Conservation (phyloP, 805 yeast species). For the Candida peoriensis region DNA sequence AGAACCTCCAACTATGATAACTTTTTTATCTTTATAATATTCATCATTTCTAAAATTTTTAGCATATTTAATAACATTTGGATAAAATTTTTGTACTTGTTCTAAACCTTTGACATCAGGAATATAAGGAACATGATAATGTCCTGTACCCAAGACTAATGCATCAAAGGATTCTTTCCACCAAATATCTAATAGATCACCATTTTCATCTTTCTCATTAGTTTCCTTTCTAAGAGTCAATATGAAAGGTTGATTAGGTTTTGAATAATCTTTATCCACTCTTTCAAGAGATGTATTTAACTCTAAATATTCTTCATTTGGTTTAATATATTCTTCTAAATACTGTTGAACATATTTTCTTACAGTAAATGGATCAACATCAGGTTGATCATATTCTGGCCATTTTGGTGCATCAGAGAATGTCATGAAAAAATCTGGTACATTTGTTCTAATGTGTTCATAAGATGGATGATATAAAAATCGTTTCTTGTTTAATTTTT, state of each 20-base stretch:
- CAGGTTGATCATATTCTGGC: neutral
- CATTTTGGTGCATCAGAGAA: conserved; percentile 29
- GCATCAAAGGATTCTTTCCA: conserved; percentile 51
- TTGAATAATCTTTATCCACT: conserved; percentile 25
- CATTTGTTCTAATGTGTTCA: conserved; percentile 7
- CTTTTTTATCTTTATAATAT: conserved; percentile 34
- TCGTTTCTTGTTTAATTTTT: conserved; percentile 1
- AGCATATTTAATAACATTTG: conserved; percentile 27
- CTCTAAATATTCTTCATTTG: neutral
- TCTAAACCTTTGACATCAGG: conserved; percentile 47
- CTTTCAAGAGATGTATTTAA: conserved; percentile 32
- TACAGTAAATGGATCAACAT: conserved; percentile 13
- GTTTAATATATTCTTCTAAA: conserved; percentile 8
- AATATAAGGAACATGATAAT: conserved; percentile 47
- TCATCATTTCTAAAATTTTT: conserved; percentile 35
- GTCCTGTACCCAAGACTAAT: conserved; percentile 53
- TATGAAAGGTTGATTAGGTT: conserved; percentile 19
- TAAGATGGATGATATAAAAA: conserved; percentile 9
- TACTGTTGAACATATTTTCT: conserved; percentile 9
- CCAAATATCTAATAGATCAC: conserved; percentile 9
- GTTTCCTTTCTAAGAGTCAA: conserved; percentile 33
- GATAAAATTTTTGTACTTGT: conserved; percentile 30
- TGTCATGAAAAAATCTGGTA: conserved; percentile 39
- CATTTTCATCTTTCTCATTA: conserved; percentile 15
- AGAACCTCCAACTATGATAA: conserved; percentile 39